phyloP scores from a whole-genome alignment of 73 alveolate species.

The Paramecium biaurelia region DNA sequence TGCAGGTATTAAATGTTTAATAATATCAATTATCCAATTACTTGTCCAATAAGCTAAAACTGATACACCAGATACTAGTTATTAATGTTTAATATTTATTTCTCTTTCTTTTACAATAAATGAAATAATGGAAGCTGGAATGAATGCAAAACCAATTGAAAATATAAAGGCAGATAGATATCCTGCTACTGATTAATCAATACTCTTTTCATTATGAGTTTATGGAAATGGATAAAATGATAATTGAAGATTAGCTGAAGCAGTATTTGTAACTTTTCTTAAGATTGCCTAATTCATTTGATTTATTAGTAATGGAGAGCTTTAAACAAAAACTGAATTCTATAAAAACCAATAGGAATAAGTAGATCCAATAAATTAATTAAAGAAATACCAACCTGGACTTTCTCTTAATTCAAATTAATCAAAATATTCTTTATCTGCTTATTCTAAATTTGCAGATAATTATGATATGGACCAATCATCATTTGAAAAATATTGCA shows the following conservation, averaged over 20 bases:
- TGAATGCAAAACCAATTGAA: slow-evolving; percentile 91
- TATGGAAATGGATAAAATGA: background rate
- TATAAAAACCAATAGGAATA: background rate
- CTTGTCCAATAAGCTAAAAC: slow-evolving; percentile 91
- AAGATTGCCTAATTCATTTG: slow-evolving; percentile 31
- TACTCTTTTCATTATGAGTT: background rate
- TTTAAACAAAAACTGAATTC: background rate
- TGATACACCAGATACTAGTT: slow-evolving; percentile 87
- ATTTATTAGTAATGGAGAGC: slow-evolving; percentile 11
- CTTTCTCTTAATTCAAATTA: background rate
- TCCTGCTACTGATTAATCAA: slow-evolving; percentile 60
- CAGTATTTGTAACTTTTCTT: background rate
- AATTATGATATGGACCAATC: background rate
- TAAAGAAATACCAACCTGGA: slow-evolving; percentile 8
- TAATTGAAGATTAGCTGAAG: background rate
- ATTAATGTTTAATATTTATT: slow-evolving; percentile 90
- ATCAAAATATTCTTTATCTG: background rate
- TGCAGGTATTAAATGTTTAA: slow-evolving; percentile 80
- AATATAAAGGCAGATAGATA: slow-evolving; percentile 72
- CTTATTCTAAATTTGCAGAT: background rate
- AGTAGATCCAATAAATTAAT: background rate
- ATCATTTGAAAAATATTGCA: background rate
- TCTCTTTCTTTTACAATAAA: slow-evolving; percentile 94
- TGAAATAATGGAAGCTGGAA: slow-evolving; percentile 88
- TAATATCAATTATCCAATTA: slow-evolving; percentile 86